These are phyloP conservation scores for Hirschioporus abietinus DNA, from an alignment of 768 basidiomycete genomes.

Conservation along the genomic window DNA sequence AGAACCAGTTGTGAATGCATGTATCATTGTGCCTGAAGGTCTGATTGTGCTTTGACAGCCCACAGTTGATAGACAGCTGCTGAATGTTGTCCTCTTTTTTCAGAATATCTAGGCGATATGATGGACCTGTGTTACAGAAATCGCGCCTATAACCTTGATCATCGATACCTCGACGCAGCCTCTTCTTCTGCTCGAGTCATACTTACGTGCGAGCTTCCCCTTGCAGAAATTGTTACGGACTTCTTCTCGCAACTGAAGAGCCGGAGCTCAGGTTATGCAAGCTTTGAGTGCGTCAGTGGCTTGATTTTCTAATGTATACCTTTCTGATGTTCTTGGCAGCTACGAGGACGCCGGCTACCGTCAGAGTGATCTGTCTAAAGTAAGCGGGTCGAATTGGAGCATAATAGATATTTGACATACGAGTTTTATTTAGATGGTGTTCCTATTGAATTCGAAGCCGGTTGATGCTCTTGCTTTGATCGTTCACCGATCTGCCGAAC, in stretches of 20 bases:
- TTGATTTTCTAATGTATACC: background rate
- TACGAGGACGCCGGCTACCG: conserved; percentile 94
- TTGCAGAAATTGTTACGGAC: conserved; percentile 90
- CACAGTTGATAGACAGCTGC: background rate
- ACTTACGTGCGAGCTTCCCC: conserved; percentile 76
- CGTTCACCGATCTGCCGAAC: conserved; percentile 77
- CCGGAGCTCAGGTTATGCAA: conserved; percentile 85
- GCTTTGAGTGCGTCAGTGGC: conserved; percentile 67
- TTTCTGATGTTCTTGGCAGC: conserved; percentile 36
- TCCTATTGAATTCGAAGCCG: conserved; percentile 82
- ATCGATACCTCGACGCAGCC: conserved; percentile 72
- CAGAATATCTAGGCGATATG: conserved; percentile 93
- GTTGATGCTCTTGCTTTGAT: conserved; percentile 93
- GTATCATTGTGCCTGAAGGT: conserved; percentile 94
- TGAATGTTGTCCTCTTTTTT: conserved; percentile 5
- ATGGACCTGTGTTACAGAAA: conserved; percentile 89
- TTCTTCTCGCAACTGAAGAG: conserved; percentile 96
- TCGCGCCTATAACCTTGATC: conserved; percentile 78
- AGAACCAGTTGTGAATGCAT: conserved; percentile 90
- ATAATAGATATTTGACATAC: conserved; percentile 3
- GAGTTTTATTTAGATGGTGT: conserved; percentile 60
- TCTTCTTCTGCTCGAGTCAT: conserved; percentile 60
- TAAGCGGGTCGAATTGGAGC: conserved; percentile 24
- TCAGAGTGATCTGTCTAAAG: conserved; percentile 78
- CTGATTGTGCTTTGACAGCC: conserved; percentile 11